Percentiles rank a stretch among this genome's conserved stretches.
Conservation (phyloP, 2,329 filamentous ascomycete genomes). For the Sarocladium brachiariae region DNA sequence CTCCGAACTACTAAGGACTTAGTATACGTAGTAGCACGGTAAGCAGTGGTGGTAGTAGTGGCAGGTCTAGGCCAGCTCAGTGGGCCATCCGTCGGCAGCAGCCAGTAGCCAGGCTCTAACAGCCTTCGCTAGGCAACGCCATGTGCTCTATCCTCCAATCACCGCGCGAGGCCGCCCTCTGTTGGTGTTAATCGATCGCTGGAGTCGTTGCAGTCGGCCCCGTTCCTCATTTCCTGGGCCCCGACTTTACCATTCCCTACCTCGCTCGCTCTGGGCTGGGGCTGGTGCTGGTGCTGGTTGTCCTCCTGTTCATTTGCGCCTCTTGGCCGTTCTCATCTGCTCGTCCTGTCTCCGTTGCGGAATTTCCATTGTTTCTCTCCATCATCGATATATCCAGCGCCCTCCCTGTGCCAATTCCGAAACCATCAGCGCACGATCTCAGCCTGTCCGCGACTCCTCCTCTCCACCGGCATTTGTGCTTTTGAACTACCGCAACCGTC, state of each 20-base stretch:
- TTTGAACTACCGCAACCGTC: not conserved
- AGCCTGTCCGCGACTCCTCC: not conserved
- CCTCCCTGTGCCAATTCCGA: not conserved
- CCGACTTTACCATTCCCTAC: not conserved
- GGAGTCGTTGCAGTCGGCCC: not conserved
- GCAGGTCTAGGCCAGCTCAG: not conserved
- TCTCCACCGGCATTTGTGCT: not conserved
- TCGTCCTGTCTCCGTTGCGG: not conserved
- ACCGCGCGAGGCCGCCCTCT: not conserved
- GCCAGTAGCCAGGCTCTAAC: not conserved
- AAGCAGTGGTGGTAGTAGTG: too few species aligned
- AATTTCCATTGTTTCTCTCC: not conserved
- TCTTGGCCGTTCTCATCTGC: not conserved
- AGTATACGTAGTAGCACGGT: too few species aligned
- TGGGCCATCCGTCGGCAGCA: conserved; percentile 4
- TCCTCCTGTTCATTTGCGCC: too few species aligned
- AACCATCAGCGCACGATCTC: too few species aligned
- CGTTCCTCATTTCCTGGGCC: conserved; percentile 5
- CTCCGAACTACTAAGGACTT: too few species aligned
- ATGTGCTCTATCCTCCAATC: not conserved
- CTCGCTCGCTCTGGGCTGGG: not conserved
- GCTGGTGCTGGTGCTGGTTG: too few species aligned
- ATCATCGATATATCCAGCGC: not conserved
- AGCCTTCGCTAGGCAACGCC: not conserved
- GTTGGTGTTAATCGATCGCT: conserved; percentile 2